Base-by-base conservation (phyloP, 345 rosid species). In the Ceriops zippeliana region DNA sequence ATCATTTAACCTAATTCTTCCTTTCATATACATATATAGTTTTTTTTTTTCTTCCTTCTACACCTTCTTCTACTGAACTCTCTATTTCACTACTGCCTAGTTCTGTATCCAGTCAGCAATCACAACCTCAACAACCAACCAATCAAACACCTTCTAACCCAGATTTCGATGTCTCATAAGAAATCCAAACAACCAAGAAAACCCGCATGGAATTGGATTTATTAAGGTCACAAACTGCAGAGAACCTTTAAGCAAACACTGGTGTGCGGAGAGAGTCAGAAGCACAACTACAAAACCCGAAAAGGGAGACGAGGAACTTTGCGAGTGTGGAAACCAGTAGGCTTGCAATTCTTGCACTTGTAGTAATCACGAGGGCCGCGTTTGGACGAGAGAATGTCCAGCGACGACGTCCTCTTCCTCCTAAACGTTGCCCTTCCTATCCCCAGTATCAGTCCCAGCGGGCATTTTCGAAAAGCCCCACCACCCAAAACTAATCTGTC, bases 271-370 rank as follows among this genome's bases (percentile, higher is more conserved):
- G 15, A 24, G 59, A 56, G 31, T 16, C 19, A 56, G 28, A 27
- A 24, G 26, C 59, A 24, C 9, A 13, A 3, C 5, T 13, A 42
- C 2, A 13, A 42, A 42, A 42, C 0, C 11, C 0, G 0, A 24
- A 56, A 16, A 21, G n/a, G 6, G 46, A 59, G 13, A n/a, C 0
- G 7, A 5, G 49, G 21, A 86, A 96, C 96, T 90, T 90, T 92
- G 71, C 86, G 82, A 31, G 98, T 90, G 69, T 86, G 92, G 82
- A 91, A 93, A 61, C 97, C 96, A 24, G 91, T 75, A 19, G 97
- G 75, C 67, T 77, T 90, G 80, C 96, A 90, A 76, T 87, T 90
- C 73, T 89, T 93, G 15, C 95, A 90, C 83, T 89, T 87, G 78
- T 93, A 93, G 74, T 85, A 87, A 78, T 89, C 77, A 51, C 87